These are phyloP conservation scores for Rubroboletus pulcherrimus DNA, from an alignment of 768 basidiomycete genomes.

Conservation along the genomic window DNA sequence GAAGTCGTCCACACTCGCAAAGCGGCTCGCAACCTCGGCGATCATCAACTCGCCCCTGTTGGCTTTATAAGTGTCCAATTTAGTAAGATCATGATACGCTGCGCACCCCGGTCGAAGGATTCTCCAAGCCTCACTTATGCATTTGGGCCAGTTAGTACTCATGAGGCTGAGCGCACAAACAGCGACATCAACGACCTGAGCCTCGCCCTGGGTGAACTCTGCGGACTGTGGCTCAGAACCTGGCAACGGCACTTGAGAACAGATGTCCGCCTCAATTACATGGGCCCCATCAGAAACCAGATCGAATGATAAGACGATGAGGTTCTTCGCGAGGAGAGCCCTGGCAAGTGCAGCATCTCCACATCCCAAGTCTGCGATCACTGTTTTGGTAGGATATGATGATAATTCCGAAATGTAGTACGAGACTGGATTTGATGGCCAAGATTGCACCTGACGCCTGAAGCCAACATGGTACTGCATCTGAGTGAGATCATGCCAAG, in stretches of 20 bases:
- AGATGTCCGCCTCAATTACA: constrained; percentile 90
- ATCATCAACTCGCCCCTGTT: constrained; percentile 76
- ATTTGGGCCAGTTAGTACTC: constrained; percentile 94
- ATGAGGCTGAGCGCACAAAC: constrained; percentile 95
- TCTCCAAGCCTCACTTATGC: constrained; percentile 86
- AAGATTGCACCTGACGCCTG: constrained; percentile 83
- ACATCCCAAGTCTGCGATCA: constrained; percentile 93
- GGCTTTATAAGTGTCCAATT: constrained; percentile 6
- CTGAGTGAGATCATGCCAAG: constrained; percentile 10
- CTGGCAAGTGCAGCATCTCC: constrained; percentile 89
- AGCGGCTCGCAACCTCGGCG: constrained; percentile 87
- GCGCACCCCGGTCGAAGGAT: constrained; percentile 79
- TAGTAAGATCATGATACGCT: background rate
- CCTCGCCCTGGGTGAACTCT: constrained; percentile 47
- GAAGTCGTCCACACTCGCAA: constrained; percentile 67
- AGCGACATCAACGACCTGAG: constrained; percentile 83
- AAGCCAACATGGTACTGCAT: constrained; percentile 92
- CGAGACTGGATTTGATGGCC: constrained; percentile 93
- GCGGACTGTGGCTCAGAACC: constrained; percentile 56
- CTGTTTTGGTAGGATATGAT: constrained; percentile 56
- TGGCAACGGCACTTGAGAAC: constrained; percentile 75
- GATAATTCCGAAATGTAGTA: constrained; percentile 69
- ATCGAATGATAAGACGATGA: constrained; percentile 75
- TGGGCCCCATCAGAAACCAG: constrained; percentile 69
- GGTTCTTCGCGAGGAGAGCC: constrained; percentile 62